Evolutionary conservation across 2,329 filamentous ascomycete species (phyloP).

Genomic region (Fonsecaea pedrosoi): DNA sequence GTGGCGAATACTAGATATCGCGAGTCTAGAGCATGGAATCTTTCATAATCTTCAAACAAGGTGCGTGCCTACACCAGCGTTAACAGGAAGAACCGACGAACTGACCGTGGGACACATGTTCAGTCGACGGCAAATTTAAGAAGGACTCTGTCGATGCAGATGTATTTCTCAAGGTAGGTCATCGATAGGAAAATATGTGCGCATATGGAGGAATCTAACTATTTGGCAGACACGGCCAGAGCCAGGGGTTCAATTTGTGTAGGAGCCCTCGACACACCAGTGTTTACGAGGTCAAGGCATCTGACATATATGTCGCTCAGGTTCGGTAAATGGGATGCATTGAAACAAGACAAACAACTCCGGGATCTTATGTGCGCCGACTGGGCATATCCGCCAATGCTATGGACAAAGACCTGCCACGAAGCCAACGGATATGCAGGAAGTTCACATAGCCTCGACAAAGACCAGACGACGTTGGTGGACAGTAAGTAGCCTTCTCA

Average conservation of each 20-base stretch:
- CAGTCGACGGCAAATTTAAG: conserved; percentile 13
- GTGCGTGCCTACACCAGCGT: neutral
- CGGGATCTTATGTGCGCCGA: conserved; percentile 15
- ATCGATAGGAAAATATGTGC: neutral
- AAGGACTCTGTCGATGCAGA: conserved; percentile 4
- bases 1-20: neutral
- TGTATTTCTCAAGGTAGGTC: conserved; percentile 18
- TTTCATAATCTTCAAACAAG: conserved; percentile 16
- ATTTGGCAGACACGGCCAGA: conserved; percentile 13
- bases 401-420: conserved; percentile 28
- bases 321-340: conserved; percentile 22
- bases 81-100: neutral
- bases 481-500: conserved; percentile 17
- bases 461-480: conserved; percentile 14
- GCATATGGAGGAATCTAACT: neutral
- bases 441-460: conserved; percentile 9
- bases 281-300: neutral
- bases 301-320: conserved; percentile 10
- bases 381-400: conserved; percentile 26
- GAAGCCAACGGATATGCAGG: conserved; percentile 29
- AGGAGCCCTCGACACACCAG: neutral
- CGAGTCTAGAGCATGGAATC: conserved; percentile 1
- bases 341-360: neutral
- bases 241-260: conserved; percentile 29
- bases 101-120: neutral